Percentiles rank a stretch among this genome's conserved stretches.
Conservation (phyloP, 164 flowering plant genomes). For the Tetracentron sinense region DNA sequence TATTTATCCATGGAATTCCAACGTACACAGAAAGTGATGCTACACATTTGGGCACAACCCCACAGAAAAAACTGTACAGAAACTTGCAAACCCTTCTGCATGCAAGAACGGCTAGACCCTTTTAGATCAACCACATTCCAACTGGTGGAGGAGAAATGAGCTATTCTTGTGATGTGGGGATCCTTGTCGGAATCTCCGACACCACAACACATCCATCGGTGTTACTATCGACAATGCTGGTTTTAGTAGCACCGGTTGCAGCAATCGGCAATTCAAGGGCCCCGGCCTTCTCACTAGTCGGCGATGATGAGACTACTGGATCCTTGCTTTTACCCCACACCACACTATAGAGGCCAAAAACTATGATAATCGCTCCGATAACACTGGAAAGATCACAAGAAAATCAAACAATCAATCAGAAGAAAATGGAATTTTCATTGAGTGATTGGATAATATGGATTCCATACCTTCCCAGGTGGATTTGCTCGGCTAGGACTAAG, state of each 20-base stretch:
- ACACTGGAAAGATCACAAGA: constrained; percentile 26
- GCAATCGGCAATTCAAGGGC: constrained; percentile 27
- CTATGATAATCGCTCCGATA: constrained; percentile 50
- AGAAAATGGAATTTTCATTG: not conserved
- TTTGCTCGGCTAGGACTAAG: constrained; percentile 55
- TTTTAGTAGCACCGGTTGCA: constrained; percentile 7
- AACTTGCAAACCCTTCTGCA: not conserved
- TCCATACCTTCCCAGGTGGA: constrained; percentile 78
- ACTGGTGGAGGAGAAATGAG: not conserved
- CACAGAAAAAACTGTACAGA: not conserved
- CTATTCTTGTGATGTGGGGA: not conserved
- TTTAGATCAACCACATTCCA: not conserved
- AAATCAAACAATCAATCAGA: not conserved
- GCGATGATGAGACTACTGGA: not conserved
- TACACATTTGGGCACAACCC: not conserved
- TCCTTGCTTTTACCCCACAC: constrained; percentile 72
- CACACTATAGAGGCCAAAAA: constrained; percentile 47
- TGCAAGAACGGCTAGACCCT: not conserved
- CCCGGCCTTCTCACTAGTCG: constrained; percentile 16
- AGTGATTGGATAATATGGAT: not conserved
- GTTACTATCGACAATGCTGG: not conserved
- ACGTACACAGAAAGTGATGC: not conserved
- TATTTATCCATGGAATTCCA: not conserved
- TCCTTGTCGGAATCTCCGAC: constrained; percentile 6
- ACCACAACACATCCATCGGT: not conserved